phyloP scores from a whole-genome alignment of 2,329 filamentous ascomycete species.

The Apiospora pterosperma region DNA sequence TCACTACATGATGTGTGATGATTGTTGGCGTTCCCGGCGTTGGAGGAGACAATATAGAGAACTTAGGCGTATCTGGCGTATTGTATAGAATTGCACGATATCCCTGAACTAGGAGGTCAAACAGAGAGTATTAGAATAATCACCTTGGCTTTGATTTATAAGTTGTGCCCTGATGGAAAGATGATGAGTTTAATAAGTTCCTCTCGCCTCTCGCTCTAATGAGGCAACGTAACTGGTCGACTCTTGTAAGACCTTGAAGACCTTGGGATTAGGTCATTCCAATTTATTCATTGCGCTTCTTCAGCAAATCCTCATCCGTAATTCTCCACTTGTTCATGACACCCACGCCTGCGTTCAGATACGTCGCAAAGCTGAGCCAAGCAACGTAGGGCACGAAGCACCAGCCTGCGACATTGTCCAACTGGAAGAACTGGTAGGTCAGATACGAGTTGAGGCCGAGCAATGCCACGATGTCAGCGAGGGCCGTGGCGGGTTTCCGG shows the following conservation, averaged over 20 bases:
- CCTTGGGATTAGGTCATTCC: neutral
- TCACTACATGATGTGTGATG: neutral
- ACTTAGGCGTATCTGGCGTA: neutral
- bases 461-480: conserved; percentile 71
- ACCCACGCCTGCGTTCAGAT: conserved; percentile 69
- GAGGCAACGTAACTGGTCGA: neutral
- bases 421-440: conserved; percentile 69
- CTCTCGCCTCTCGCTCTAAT: neutral
- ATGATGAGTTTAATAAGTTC: neutral
- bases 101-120: neutral
- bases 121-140: neutral
- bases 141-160: neutral
- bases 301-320: conserved; percentile 25
- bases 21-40: conserved; percentile 26
- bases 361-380: conserved; percentile 86
- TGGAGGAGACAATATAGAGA: conserved; percentile 21
- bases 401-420: conserved; percentile 72
- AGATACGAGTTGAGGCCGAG: conserved; percentile 71
- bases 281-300: conserved; percentile 14
- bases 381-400: conserved; percentile 76
- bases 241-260: no score
- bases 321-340: conserved; percentile 68
- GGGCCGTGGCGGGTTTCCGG: conserved; percentile 69
- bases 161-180: neutral
- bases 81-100: neutral